Evolutionary conservation across 2,329 filamentous ascomycete species (phyloP), one percentile per base, ranked within the genome.

Genomic region (Pestalotiopsis fici): DNA sequence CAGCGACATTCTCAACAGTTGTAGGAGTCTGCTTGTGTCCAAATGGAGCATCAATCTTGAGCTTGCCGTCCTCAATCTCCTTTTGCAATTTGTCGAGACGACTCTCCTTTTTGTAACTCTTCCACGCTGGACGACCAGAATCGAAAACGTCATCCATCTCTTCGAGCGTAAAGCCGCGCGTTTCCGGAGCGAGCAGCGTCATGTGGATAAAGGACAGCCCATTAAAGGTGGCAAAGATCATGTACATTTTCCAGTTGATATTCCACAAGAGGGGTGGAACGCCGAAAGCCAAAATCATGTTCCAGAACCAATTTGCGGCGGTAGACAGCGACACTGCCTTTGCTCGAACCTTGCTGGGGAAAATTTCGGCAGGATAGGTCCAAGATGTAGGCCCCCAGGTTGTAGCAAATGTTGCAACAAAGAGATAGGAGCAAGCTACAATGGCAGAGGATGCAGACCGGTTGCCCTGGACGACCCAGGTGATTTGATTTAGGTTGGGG

Each of bases 131-230:
- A 1, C 83, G 75, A 0, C 86, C 87, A 7, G 85, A 83, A 71
- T 88, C 83, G 76, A 95, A 95, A 70, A 94, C 90, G 15, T 88
- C 87, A 71, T 93, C 91, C 77, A 94, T 90, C 75, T 95, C 91
- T 75, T 95, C 92, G 1, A 95, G 86, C 0, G 91, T 91, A 79
- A 89, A 92, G 13, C 91, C 91, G 50, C 89, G 87, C 0, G 91
- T 94, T 79, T 93, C 85, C 0, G 90, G 91, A 1, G 82, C 82
- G 25, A 82, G 75, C 70, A 94, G 83, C 76, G 88, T 87, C 74
- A 92, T 89, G 76, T 94, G 91, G 64, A 94, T 76, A 54, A 89
- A 89, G 73, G 92, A 91, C 5, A 84, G 83, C 1, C 85, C 85
- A 75, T 91, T 92, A 82, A 94, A 93, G 18, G 89, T 85, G 13